Evolutionary conservation across 257 asterid genomes (phyloP).

Genomic region (Penstemon davidsonii): DNA sequence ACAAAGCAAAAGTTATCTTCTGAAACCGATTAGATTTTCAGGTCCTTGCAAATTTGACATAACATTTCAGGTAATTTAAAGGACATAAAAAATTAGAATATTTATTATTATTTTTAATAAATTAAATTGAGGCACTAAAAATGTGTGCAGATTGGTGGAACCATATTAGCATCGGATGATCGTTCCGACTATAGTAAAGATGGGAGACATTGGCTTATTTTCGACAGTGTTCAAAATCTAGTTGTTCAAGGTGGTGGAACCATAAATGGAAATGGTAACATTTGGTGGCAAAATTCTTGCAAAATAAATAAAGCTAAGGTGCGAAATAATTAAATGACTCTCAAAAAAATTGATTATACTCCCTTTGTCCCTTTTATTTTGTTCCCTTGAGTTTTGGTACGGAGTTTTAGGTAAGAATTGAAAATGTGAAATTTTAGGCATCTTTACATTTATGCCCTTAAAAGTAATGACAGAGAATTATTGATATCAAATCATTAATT

Average conservation of each 20-base stretch:
- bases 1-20: constrained; percentile 35
- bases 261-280: constrained; percentile 69
- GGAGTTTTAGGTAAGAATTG: too few species aligned
- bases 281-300: constrained; percentile 94
- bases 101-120: neutral
- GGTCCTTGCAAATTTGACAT: constrained; percentile 64
- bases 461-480: too few species aligned
- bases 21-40: constrained; percentile 49
- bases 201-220: constrained; percentile 57
- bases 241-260: constrained; percentile 74
- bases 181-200: constrained; percentile 49
- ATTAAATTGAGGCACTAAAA: neutral
- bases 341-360: neutral
- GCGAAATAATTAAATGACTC: neutral
- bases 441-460: too few species aligned
- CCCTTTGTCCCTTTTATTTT: neutral
- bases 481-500: too few species aligned
- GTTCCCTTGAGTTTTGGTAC: too few species aligned
- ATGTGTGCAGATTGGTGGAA: constrained; percentile 56
- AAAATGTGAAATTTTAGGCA: too few species aligned
- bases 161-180: constrained; percentile 48
- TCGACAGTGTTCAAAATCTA: constrained; percentile 47
- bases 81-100: neutral
- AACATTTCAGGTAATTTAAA: constrained; percentile 42
- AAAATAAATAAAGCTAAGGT: constrained; percentile 52